Evolutionary conservation across 495 filamentous ascomycete genomes (phyloP), one percentile per base, ranked within the genome.

Genomic region (Penicillium samsonianum): DNA sequence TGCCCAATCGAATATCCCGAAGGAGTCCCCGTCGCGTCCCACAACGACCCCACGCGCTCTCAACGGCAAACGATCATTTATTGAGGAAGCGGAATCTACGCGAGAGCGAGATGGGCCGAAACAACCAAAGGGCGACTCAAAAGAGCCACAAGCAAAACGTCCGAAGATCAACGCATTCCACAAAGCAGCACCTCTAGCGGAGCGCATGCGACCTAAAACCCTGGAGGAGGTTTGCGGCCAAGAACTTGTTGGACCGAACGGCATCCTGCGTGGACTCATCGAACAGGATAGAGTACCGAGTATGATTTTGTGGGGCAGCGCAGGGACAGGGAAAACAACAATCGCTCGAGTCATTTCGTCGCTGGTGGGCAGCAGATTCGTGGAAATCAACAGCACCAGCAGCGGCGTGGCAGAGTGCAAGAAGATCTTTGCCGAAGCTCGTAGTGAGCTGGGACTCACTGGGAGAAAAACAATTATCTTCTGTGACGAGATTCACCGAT

Each of bases 401-500:
- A 86, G 82, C 7, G 92, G 92, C 0, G 91, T 98, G n/a, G 90
- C 82, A 16, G 93, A 98, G 66, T 91, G 84, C 80, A 98, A 97
- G 76, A 96, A 95, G 81, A 82, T 96, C 35, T 97, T 98, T 61
- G 72, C 73, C 49, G 92, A 97, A 63, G 91, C 94, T 4, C 85
- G 83, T 60, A 91, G 84, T 65, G 94, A 98, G 70, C 73, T 95
- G 44, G 73, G 78, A 5, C 72, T 98, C 31, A 95, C 90, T 0
- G 92, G 92, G 10, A 80, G 91, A 31, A 92, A 90, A 73, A 98
- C 94, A 5, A 96, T 98, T 61, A 85, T 98, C 59, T 98, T 98
- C 73, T 97, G 93, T 75, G 93, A 98, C 71, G 93, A 98, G 73
- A 96, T 98, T 52, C 93, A 98, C 70, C 84, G 93, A 5, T 97